Conservation (phyloP, 495 filamentous ascomycete species). For the Jackrogersella multiformis region DNA sequence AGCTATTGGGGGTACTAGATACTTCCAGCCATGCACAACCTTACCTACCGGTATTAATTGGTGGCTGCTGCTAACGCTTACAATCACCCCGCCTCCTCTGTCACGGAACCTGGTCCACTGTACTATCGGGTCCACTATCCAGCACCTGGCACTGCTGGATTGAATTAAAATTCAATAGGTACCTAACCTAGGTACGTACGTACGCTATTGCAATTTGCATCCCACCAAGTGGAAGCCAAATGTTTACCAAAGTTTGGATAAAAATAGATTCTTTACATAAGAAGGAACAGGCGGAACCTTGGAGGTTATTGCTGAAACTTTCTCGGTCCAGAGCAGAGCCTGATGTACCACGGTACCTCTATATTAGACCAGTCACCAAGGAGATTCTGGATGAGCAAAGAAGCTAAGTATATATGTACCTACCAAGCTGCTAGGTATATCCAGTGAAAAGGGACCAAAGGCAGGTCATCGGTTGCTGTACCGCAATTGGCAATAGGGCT, state of each 20-base stretch:
- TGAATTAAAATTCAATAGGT: not conserved
- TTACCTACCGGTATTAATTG: not conserved
- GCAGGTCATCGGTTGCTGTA: slow-evolving; percentile 7
- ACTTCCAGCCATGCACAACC: not conserved
- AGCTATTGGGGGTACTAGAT: slow-evolving; percentile 1
- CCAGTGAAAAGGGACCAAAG: not conserved
- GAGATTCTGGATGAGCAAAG: too few species aligned
- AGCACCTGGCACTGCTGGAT: too few species aligned
- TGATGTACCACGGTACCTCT: slow-evolving; percentile 1
- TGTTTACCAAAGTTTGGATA: not conserved
- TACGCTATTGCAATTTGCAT: too few species aligned
- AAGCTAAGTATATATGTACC: not conserved
- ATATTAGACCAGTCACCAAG: too few species aligned
- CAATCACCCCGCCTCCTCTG: slow-evolving; percentile 15
- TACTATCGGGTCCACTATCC: not conserved
- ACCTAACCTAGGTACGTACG: not conserved
- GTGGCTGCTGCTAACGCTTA: slow-evolving; percentile 6
- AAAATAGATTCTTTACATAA: slow-evolving; percentile 1
- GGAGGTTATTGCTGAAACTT: slow-evolving; percentile 13
- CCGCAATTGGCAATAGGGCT: slow-evolving; percentile 19
- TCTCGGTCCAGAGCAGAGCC: slow-evolving; percentile 6
- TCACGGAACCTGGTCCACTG: slow-evolving; percentile 8
- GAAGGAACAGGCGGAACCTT: not conserved
- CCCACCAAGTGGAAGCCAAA: not conserved
- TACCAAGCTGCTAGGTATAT: too few species aligned